phyloP scores from a whole-genome alignment of 2,329 filamentous ascomycete species.

The Nannizziopsis barbatae region DNA sequence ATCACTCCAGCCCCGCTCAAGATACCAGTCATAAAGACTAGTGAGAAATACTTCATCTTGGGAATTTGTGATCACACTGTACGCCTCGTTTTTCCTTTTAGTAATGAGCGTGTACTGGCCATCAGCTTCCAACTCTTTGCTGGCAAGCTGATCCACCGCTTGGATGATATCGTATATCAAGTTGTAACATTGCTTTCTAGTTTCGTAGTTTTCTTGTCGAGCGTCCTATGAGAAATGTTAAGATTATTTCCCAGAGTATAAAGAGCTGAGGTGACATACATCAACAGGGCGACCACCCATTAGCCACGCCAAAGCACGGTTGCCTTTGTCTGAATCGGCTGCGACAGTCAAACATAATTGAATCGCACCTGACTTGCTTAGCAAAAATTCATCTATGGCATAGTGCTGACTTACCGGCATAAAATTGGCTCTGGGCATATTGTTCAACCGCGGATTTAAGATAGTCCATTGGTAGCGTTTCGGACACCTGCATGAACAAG shows the following conservation, averaged over 20 bases:
- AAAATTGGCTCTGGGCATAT: slow-evolving; percentile 75
- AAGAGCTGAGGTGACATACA: slow-evolving; percentile 23
- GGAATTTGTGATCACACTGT: slow-evolving; percentile 77
- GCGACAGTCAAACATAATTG: slow-evolving; percentile 76
- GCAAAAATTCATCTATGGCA: slow-evolving; percentile 4
- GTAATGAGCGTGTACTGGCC: slow-evolving; percentile 64
- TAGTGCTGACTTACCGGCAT: slow-evolving; percentile 47
- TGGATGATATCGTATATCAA: slow-evolving; percentile 75
- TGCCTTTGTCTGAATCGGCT: slow-evolving; percentile 72
- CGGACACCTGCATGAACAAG: slow-evolving; percentile 80
- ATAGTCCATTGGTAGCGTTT: slow-evolving; percentile 68
- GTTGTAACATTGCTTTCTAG: slow-evolving; percentile 69
- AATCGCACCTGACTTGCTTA: slow-evolving; percentile 52
- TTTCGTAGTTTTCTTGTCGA: slow-evolving; percentile 55
- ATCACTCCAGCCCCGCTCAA: slow-evolving; percentile 71
- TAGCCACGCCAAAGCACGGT: slow-evolving; percentile 73
- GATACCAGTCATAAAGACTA: slow-evolving; percentile 96
- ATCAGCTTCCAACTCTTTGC: slow-evolving; percentile 61
- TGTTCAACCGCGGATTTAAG: slow-evolving; percentile 65
- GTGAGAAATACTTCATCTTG: slow-evolving; percentile 91
- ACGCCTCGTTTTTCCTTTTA: slow-evolving; percentile 75
- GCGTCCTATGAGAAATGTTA: slow-evolving; percentile 44
- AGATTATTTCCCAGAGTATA: neutral
- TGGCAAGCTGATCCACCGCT: slow-evolving; percentile 61
- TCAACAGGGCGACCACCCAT: slow-evolving; percentile 64